Percentiles rank a stretch among this genome's conserved stretches.
phyloP scores from a whole-genome alignment of 2,329 filamentous ascomycete species.

The Lachnellula subtilissima region DNA sequence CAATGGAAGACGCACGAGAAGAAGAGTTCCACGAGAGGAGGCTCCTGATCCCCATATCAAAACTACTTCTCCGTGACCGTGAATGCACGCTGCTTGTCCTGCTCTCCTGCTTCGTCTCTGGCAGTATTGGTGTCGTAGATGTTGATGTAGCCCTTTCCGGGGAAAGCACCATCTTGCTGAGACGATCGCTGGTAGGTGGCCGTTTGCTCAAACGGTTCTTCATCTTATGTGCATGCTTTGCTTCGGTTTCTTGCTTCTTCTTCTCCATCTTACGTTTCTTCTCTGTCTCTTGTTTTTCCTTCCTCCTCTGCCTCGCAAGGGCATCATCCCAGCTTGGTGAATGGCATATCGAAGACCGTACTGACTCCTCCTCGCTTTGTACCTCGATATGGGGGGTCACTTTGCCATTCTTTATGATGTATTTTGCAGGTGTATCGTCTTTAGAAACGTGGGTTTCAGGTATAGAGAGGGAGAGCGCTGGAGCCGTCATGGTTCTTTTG shows the following conservation, averaged over 20 bases:
- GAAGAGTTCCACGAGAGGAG: constrained; percentile 17
- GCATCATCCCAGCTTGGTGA: constrained; percentile 60
- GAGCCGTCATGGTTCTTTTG: constrained; percentile 22
- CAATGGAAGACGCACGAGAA: constrained; percentile 1
- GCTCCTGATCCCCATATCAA: constrained; percentile 21
- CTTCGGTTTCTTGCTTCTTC: constrained; percentile 32
- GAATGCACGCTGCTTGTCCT: neutral
- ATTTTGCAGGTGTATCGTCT: constrained; percentile 14
- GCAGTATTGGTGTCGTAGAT: constrained; percentile 1
- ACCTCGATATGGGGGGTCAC: constrained; percentile 14
- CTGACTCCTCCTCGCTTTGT: constrained; percentile 12
- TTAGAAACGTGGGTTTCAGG: constrained; percentile 7
- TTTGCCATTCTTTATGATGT: constrained; percentile 15
- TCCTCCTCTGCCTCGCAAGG: constrained; percentile 42
- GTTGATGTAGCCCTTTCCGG: constrained; percentile 16
- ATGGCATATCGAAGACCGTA: constrained; percentile 46
- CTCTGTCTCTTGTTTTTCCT: constrained; percentile 38
- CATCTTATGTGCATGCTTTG: constrained; percentile 37
- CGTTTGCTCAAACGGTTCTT: constrained; percentile 32
- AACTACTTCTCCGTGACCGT: constrained; percentile 19
- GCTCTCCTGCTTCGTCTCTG: constrained; percentile 2
- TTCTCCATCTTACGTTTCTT: constrained; percentile 39
- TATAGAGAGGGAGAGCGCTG: constrained; percentile 17
- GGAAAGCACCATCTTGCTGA: constrained; percentile 10
- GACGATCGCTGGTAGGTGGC: constrained; percentile 21